Evolutionary conservation across 2,329 filamentous ascomycete species (phyloP), one percentile per base, ranked within the genome.

Genomic region (Acrodontium crateriforme): DNA sequence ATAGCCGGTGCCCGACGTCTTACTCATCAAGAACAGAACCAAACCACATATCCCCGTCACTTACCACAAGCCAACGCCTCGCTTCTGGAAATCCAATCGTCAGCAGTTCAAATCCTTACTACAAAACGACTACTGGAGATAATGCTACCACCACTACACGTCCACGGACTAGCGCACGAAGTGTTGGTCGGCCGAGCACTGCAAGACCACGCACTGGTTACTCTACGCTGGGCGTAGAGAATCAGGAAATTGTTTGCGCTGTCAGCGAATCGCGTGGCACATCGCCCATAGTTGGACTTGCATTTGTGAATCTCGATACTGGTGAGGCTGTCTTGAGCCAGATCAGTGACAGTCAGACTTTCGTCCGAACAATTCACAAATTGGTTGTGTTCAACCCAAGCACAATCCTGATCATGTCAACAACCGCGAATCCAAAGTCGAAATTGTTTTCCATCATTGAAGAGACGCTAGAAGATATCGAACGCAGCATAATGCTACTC

Each of bases 271-370:
- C 81, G 23, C 77, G 85, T n/a, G 83, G 83, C 4, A 70, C 93
- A 4, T 76, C 80, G 13, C 83, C 84, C 0, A 78, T 75, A 0
- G 76, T 95, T 2, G 85, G 87, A 1, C 31, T 45, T 21, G 81
- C 83, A 3, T 85, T 94, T 46, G 64, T 94, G 47, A 91, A 95
- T 46, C 63, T 91, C 3, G 76, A 81, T 22, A 85, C 81, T 2
- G 80, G 78, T 20, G 83, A 93, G 54, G 80, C 74, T 10, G 72
- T 84, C 16, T 65, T 95, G 20, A 91, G 82, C 47, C 83, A 94
- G 46, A 87, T 95, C 38, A 84, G 78, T 47, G 87, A 95, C 52
- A 91, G 77, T 31, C 84, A 93, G 50, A 91, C 84, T 18, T 95
- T 92, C 49, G 75, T 84, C 32, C 77, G 76, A 46, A 92, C 84